Conservation (phyloP, 1,139 yeast species). For the Taphrina betulina region DNA sequence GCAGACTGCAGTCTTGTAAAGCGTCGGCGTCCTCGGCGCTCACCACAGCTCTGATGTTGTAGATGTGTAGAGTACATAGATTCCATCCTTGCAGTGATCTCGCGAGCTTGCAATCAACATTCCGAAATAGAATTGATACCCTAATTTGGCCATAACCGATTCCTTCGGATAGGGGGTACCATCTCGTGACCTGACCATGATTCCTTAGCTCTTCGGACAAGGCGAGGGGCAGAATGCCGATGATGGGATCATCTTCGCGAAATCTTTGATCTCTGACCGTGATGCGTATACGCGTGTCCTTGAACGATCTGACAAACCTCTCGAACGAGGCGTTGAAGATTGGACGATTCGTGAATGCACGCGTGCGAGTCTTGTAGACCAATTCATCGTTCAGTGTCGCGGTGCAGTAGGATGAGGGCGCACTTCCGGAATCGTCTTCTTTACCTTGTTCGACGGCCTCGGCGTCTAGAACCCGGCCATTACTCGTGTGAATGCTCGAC, state of each 20-base stretch:
- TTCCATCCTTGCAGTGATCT: slow-evolving; percentile 33
- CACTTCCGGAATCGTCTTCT: slow-evolving; percentile 25
- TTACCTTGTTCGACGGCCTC: slow-evolving; percentile 28
- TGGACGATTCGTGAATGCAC: slow-evolving; percentile 31
- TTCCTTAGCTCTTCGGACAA: slow-evolving; percentile 17
- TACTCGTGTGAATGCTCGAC: slow-evolving; percentile 1
- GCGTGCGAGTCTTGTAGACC: slow-evolving; percentile 33
- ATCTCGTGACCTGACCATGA: slow-evolving; percentile 32
- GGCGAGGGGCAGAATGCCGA: slow-evolving; percentile 31
- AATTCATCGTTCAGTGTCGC: slow-evolving; percentile 32
- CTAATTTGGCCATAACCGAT: slow-evolving; percentile 33
- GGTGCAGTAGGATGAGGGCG: slow-evolving; percentile 34
- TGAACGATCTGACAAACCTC: slow-evolving; percentile 29
- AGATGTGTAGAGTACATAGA: slow-evolving; percentile 31
- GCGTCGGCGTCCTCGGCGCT: slow-evolving; percentile 21
- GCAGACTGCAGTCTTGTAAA: slow-evolving; percentile 23
- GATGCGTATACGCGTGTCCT: slow-evolving; percentile 21
- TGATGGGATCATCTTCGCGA: slow-evolving; percentile 34
- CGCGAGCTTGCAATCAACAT: slow-evolving; percentile 24
- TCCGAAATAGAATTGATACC: slow-evolving; percentile 31
- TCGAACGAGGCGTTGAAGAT: slow-evolving; percentile 34
- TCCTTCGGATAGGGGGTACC: slow-evolving; percentile 33
- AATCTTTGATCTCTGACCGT: slow-evolving; percentile 30
- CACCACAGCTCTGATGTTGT: slow-evolving; percentile 14
- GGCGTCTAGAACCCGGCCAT: slow-evolving; percentile 19